phyloP scores from a whole-genome alignment of 768 basidiomycete species.

The Tricholoma hemisulphureum region DNA sequence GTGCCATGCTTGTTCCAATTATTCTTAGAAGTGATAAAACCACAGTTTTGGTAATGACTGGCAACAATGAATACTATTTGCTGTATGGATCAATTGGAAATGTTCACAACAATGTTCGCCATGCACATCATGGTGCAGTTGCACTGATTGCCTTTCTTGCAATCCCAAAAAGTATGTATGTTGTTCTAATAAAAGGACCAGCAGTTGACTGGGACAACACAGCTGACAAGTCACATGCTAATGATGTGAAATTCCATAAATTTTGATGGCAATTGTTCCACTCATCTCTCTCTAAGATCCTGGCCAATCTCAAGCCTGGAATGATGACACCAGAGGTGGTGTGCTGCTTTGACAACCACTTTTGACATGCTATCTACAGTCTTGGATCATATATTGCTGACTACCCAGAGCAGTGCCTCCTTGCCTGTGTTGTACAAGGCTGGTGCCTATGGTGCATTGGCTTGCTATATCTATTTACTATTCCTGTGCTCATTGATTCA shows the following conservation, averaged over 20 bases:
- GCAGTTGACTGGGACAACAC: background rate
- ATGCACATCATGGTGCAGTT: background rate
- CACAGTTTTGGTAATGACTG: constrained; percentile 18
- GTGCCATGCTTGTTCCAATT: constrained; percentile 19
- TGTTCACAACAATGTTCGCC: background rate
- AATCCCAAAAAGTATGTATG: too few species aligned
- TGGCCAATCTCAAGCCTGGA: too few species aligned
- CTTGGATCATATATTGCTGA: too few species aligned
- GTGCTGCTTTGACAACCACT: too few species aligned
- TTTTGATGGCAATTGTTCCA: constrained; percentile 23
- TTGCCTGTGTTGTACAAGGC: constrained; percentile 29
- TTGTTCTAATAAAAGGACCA: background rate
- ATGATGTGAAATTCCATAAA: constrained; percentile 11
- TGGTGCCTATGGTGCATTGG: constrained; percentile 5
- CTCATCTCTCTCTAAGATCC: too few species aligned
- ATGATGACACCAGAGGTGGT: too few species aligned
- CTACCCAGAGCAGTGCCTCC: too few species aligned
- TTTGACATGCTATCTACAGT: too few species aligned
- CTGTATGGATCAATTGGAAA: too few species aligned
- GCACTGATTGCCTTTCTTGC: too few species aligned
- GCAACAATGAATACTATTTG: constrained; percentile 14
- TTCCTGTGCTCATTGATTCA: background rate
- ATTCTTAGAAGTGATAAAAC: constrained; percentile 30
- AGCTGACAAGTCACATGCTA: background rate
- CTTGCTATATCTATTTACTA: background rate